Evolutionary conservation across 441 rosid species (phyloP).

Genomic region (Aleurites moluccanus): DNA sequence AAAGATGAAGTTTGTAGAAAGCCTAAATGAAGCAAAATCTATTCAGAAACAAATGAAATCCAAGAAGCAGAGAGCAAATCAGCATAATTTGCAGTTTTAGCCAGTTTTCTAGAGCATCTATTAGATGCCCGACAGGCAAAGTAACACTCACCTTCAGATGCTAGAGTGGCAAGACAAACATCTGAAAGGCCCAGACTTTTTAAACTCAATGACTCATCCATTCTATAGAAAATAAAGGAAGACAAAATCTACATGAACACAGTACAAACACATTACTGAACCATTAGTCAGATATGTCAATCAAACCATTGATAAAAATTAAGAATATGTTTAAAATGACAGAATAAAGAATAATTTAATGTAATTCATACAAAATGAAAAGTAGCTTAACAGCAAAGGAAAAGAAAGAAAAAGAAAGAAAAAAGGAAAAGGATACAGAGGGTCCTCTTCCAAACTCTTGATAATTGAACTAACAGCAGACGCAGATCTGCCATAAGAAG

Average conservation of each 20-base stretch:
- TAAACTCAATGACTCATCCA: constrained; percentile 66
- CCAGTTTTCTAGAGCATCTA: neutral
- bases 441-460: constrained; percentile 57
- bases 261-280: neutral
- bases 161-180: constrained; percentile 77
- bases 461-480: constrained; percentile 27
- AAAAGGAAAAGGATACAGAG: constrained; percentile 73
- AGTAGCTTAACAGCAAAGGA: neutral
- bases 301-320: no score
- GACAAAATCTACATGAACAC: constrained; percentile 7
- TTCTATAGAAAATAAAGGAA: constrained; percentile 47
- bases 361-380: neutral
- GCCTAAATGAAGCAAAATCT: neutral
- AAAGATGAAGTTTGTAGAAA: constrained; percentile 5
- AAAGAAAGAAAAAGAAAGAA: no score
- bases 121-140: neutral
- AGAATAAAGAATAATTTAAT: neutral
- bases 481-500: constrained; percentile 15
- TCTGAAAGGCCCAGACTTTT: constrained; percentile 80
- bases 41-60: neutral
- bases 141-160: constrained; percentile 51
- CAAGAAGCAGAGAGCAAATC: neutral
- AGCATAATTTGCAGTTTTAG: constrained; percentile 2
- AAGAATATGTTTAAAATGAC: neutral
- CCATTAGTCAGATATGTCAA: no score